Conservation (phyloP, 1,284 basidiomycete species). For the Neolentinus lepideus region DNA sequence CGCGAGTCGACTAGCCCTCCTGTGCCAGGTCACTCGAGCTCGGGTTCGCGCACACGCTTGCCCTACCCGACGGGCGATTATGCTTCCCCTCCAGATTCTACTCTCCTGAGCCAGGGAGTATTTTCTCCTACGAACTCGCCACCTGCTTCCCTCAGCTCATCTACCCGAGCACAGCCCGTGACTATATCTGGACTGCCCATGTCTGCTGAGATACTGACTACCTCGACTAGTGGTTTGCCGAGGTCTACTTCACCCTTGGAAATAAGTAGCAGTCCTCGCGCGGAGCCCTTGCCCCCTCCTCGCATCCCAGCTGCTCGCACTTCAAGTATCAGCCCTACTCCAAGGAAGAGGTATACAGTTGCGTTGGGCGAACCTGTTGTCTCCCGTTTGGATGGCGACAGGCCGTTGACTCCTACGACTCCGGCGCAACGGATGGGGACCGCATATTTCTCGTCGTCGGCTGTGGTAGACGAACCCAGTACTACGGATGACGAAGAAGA, state of each 20-base stretch:
- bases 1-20: slow-evolving; percentile 63
- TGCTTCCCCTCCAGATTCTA: slow-evolving; percentile 44
- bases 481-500: slow-evolving; percentile 23
- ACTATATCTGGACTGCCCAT: slow-evolving; percentile 24
- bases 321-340: slow-evolving; percentile 60
- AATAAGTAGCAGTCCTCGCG: slow-evolving; percentile 15
- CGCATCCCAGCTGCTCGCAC: slow-evolving; percentile 27
- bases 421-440: slow-evolving; percentile 28
- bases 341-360: slow-evolving; percentile 75
- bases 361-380: slow-evolving; percentile 67
- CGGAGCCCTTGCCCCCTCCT: slow-evolving; percentile 23
- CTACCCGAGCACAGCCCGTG: slow-evolving; percentile 15
- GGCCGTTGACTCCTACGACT: slow-evolving; percentile 15
- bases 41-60: slow-evolving; percentile 43
- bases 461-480: slow-evolving; percentile 24
- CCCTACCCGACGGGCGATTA: slow-evolving; percentile 81
- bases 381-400: slow-evolving; percentile 30
- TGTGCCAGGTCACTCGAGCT: slow-evolving; percentile 32
- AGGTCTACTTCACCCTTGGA: slow-evolving; percentile 13
- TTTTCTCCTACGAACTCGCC: slow-evolving; percentile 62
- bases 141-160: slow-evolving; percentile 28
- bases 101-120: slow-evolving; percentile 26
- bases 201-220: neutral
- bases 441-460: slow-evolving; percentile 35
- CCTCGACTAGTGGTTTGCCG: slow-evolving; percentile 18